Evolutionary conservation across 768 basidiomycete species (phyloP).

Genomic region (Calocybe indica): DNA sequence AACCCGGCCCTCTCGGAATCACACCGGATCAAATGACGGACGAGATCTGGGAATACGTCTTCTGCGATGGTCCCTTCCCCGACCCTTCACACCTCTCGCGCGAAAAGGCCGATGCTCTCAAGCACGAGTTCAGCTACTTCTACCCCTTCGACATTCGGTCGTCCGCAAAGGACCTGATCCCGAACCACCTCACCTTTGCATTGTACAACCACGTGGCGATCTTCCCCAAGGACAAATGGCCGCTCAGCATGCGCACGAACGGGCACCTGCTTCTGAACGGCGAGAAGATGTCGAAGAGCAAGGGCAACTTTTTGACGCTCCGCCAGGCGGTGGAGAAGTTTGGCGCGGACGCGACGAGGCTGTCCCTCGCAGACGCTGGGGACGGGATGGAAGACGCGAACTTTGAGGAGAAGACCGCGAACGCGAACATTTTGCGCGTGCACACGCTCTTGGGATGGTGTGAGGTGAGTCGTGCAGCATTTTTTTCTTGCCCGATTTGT

Average conservation of each 20-base stretch:
- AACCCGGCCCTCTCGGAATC: conserved; percentile 79
- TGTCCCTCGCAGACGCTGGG: conserved; percentile 93
- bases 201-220: conserved; percentile 95
- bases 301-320: conserved; percentile 92
- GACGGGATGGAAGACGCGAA: conserved; percentile 98
- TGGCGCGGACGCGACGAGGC: conserved; percentile 90
- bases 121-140: conserved; percentile 92
- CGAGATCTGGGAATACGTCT: conserved; percentile 95
- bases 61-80: conserved; percentile 76
- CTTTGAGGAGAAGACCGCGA: conserved; percentile 97
- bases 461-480: conserved; percentile 46
- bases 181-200: conserved; percentile 91
- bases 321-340: conserved; percentile 88
- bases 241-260: conserved; percentile 87
- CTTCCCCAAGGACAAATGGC: conserved; percentile 90
- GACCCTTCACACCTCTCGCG: conserved; percentile 53
- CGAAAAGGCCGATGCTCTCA: conserved; percentile 80
- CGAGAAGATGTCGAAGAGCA: conserved; percentile 98
- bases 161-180: conserved; percentile 95
- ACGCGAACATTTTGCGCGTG: conserved; percentile 90
- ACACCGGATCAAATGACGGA: conserved; percentile 93
- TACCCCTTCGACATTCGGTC: conserved; percentile 98
- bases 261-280: conserved; percentile 97
- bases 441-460: conserved; percentile 92
- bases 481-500: background rate